Evolutionary conservation across 1,284 basidiomycete genomes (phyloP).

Genomic region (Trametes versicolor): DNA sequence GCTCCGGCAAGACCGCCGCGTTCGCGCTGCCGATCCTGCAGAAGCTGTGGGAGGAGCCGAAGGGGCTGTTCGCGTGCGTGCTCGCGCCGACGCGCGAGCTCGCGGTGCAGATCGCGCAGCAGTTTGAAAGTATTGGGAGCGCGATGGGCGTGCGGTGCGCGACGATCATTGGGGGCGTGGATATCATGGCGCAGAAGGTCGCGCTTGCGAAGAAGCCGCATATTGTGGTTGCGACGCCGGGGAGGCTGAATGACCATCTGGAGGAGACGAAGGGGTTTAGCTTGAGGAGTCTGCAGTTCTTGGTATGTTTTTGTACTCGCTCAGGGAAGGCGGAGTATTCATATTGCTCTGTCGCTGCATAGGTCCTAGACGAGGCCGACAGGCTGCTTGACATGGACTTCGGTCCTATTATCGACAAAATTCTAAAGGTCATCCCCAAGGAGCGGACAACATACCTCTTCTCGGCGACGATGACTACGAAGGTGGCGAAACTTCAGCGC

Average conservation of each 20-base stretch:
- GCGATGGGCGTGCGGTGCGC: slow-evolving; percentile 94
- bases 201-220: slow-evolving; percentile 95
- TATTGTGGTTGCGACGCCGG: slow-evolving; percentile 97
- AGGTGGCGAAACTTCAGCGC: slow-evolving; percentile 96
- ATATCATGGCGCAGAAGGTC: slow-evolving; percentile 93
- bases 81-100: slow-evolving; percentile 97
- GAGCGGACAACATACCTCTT: slow-evolving; percentile 97
- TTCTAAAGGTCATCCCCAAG: slow-evolving; percentile 94
- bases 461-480: slow-evolving; percentile 99
- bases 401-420: slow-evolving; percentile 96
- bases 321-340: not conserved
- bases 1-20: slow-evolving; percentile 98
- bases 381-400: slow-evolving; percentile 98
- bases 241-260: slow-evolving; percentile 93
- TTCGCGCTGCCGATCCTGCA: slow-evolving; percentile 97
- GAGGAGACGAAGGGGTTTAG: slow-evolving; percentile 99
- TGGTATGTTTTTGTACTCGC: slow-evolving; percentile 62
- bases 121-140: slow-evolving; percentile 93
- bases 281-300: slow-evolving; percentile 86
- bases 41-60: slow-evolving; percentile 96
- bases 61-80: slow-evolving; percentile 93
- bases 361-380: slow-evolving; percentile 99
- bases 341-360: not conserved
- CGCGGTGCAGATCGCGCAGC: slow-evolving; percentile 98
- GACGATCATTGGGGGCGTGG: slow-evolving; percentile 96